These are phyloP conservation scores for Colletotrichum sp. DNA, from an alignment of 2,329 filamentous ascomycete genomes.

Conservation along the genomic window DNA sequence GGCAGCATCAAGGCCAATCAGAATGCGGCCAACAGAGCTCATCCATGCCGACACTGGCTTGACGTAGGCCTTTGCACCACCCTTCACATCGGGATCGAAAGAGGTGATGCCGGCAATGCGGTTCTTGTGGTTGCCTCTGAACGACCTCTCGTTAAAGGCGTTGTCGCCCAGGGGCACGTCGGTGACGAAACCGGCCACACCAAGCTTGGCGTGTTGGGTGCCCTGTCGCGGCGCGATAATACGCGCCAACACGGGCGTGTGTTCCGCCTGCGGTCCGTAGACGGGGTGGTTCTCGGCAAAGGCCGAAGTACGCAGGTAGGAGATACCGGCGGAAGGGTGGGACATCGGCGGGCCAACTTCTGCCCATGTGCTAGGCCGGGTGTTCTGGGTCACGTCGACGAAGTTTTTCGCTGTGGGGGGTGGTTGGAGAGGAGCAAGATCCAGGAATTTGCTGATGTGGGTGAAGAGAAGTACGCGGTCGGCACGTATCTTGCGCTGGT, in stretches of 20 bases:
- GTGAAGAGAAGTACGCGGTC: constrained; percentile 57
- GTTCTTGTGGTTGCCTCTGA: constrained; percentile 4
- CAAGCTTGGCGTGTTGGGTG: constrained; percentile 45
- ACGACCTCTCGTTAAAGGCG: constrained; percentile 40
- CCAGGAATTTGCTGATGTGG: constrained; percentile 65
- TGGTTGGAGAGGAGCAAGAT: constrained; percentile 59
- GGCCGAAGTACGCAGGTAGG: constrained; percentile 62
- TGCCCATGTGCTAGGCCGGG: constrained; percentile 49
- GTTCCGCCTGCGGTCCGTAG: constrained; percentile 62
- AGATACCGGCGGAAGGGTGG: constrained; percentile 67
- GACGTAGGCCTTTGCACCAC: constrained; percentile 62
- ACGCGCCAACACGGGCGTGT: constrained; percentile 54
- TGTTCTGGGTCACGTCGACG: constrained; percentile 25
- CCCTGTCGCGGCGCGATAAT: constrained; percentile 51
- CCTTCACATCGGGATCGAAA: constrained; percentile 52
- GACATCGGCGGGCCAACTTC: constrained; percentile 61
- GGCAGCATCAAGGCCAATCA: constrained; percentile 47
- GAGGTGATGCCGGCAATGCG: constrained; percentile 37
- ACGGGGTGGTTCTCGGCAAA: constrained; percentile 65
- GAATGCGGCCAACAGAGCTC: constrained; percentile 55
- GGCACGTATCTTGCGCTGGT: constrained; percentile 57
- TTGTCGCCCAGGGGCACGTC: constrained; percentile 46
- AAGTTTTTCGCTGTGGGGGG: constrained; percentile 31
- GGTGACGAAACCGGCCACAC: constrained; percentile 60
- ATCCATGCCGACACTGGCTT: constrained; percentile 48